Conservation (phyloP, 2,329 filamentous ascomycete genomes). For the Aspergillus glaucus region DNA sequence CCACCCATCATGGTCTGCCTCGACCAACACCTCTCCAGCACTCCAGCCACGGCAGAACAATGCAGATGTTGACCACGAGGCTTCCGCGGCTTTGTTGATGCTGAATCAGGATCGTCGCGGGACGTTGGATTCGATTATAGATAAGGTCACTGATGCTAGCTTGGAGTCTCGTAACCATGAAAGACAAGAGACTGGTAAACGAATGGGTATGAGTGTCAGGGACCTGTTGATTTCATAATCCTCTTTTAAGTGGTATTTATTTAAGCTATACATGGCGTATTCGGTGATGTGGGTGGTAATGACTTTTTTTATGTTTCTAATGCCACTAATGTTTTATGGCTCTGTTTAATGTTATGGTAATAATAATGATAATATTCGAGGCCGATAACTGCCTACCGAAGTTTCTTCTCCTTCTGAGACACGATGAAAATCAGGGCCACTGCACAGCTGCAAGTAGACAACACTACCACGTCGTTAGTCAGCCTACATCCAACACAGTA, state of each 20-base stretch:
- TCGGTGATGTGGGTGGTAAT: no score
- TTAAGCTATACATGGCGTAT: not conserved
- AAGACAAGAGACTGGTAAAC: conserved; percentile 21
- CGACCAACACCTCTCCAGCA: conserved; percentile 16
- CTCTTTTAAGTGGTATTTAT: not conserved
- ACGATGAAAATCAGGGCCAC: not conserved
- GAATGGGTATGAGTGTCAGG: conserved; percentile 49
- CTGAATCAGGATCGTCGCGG: conserved; percentile 69
- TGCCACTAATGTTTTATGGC: no score
- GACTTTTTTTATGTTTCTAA: no score
- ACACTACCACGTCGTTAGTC: not conserved
- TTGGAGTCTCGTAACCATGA: conserved; percentile 1
- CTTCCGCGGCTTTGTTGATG: conserved; percentile 81
- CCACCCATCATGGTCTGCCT: conserved; percentile 19
- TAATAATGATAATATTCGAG: not conserved
- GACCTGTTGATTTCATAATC: conserved; percentile 48
- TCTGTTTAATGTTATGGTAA: not conserved
- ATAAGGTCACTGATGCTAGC: conserved; percentile 11
- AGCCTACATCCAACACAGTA: not conserved
- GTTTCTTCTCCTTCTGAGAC: not conserved
- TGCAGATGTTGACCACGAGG: conserved; percentile 65
- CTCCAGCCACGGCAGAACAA: conserved; percentile 25
- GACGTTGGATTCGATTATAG: conserved; percentile 28
- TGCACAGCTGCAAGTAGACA: not conserved
- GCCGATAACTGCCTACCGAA: not conserved